Conservation (phyloP, 495 filamentous ascomycete genomes). For the Talaromyces wortmannii region DNA sequence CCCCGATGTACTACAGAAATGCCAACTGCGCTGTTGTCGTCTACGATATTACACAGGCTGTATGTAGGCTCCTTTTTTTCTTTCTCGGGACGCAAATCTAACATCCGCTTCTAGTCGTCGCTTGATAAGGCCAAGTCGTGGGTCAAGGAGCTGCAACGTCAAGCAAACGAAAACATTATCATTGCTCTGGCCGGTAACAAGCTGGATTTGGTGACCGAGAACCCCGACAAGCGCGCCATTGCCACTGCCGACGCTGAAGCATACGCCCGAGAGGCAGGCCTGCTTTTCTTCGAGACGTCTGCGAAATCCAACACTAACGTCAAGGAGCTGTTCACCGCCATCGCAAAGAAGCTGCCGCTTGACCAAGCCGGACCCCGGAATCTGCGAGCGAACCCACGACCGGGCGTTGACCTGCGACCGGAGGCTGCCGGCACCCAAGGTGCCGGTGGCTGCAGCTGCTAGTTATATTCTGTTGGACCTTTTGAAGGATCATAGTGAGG, state of each 20-base stretch:
- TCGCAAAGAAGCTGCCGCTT: constrained; percentile 92
- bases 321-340: constrained; percentile 91
- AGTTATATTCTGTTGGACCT: constrained; percentile 9
- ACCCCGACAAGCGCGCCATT: constrained; percentile 90
- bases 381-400: constrained; percentile 65
- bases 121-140: constrained; percentile 97
- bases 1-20: constrained; percentile 99
- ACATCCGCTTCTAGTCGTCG: constrained; percentile 56
- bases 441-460: constrained; percentile 72
- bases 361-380: constrained; percentile 88
- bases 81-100: neutral
- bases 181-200: constrained; percentile 98
- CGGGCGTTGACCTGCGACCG: constrained; percentile 73
- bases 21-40: constrained; percentile 98
- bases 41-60: constrained; percentile 98
- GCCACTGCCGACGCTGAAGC: constrained; percentile 83
- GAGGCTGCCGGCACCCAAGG: constrained; percentile 71
- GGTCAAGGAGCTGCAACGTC: constrained; percentile 98
- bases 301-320: constrained; percentile 97
- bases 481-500: neutral
- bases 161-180: constrained; percentile 99
- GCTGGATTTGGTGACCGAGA: constrained; percentile 82
- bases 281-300: constrained; percentile 96
- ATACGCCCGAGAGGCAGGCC: constrained; percentile 84
- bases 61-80: constrained; percentile 37